A percentile compares a stretch with the other conserved stretches of the same genome.
Evolutionary conservation across 164 flowering plant genomes (phyloP).

Genomic region (Magnolia sinica): DNA sequence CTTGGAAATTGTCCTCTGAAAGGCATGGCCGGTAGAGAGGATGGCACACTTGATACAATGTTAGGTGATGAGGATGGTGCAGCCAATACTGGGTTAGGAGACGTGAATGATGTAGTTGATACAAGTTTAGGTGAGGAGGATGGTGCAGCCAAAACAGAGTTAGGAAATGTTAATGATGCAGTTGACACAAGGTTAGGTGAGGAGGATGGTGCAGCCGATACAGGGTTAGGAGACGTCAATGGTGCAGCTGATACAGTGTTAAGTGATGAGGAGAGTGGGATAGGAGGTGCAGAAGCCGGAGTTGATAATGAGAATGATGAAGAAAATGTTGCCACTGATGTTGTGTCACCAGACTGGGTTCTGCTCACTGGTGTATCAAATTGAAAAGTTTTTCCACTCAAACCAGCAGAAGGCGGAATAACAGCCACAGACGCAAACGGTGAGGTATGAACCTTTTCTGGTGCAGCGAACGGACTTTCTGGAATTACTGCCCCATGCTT

Average conservation of each 20-base stretch:
- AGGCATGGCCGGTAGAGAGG: slow-evolving; percentile 16
- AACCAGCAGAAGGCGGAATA: slow-evolving; percentile 15
- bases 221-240: background rate
- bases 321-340: slow-evolving; percentile 14
- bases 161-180: slow-evolving; percentile 13
- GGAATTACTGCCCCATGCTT: slow-evolving; percentile 18
- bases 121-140: slow-evolving; percentile 1
- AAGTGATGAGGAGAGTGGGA: slow-evolving; percentile 1
- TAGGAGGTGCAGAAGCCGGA: slow-evolving; percentile 13
- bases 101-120: slow-evolving; percentile 17
- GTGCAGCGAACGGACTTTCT: slow-evolving; percentile 12
- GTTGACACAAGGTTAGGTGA: slow-evolving; percentile 9
- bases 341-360: slow-evolving; percentile 23
- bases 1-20: slow-evolving; percentile 9
- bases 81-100: slow-evolving; percentile 4
- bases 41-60: slow-evolving; percentile 9
- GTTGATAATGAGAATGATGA: slow-evolving; percentile 15
- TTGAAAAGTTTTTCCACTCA: slow-evolving; percentile 18
- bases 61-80: slow-evolving; percentile 6
- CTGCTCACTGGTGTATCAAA: slow-evolving; percentile 19
- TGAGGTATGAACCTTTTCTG: slow-evolving; percentile 17
- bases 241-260: slow-evolving; percentile 17
- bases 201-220: background rate
- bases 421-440: slow-evolving; percentile 10
- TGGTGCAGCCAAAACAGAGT: background rate